Evolutionary conservation across 805 yeast species (phyloP).

Genomic region (Yamadazyma philogaea): DNA sequence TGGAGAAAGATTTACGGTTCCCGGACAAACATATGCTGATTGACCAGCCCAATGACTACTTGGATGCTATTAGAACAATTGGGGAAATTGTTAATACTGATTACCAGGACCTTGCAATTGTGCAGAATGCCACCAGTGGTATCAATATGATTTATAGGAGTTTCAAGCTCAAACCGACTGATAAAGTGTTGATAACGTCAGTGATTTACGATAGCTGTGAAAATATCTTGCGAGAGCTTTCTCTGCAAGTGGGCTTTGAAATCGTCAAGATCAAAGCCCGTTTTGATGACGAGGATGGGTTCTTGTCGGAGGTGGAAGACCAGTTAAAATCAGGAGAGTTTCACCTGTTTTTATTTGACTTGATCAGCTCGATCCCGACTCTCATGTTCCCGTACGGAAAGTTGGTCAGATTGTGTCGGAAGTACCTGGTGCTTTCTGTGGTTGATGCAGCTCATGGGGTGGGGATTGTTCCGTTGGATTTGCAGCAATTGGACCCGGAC

Average conservation of each 20-base stretch:
- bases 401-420: constrained; percentile 43
- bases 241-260: constrained; percentile 26
- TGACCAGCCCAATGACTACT: constrained; percentile 25
- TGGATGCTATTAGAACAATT: constrained; percentile 34
- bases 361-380: constrained; percentile 65
- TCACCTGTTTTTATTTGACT: constrained; percentile 52
- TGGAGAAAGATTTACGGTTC: constrained; percentile 25
- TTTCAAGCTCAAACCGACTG: constrained; percentile 49
- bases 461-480: constrained; percentile 49
- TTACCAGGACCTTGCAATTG: constrained; percentile 48
- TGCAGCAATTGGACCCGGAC: constrained; percentile 50
- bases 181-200: constrained; percentile 46
- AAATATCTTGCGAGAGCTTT: constrained; percentile 47
- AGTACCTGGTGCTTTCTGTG: constrained; percentile 48
- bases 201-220: constrained; percentile 55
- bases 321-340: constrained; percentile 19
- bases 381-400: constrained; percentile 53
- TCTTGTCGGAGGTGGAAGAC: constrained; percentile 23
- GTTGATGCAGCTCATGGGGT: constrained; percentile 74
- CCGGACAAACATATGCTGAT: constrained; percentile 47
- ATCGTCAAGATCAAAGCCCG: constrained; percentile 34
- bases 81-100: constrained; percentile 45
- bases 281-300: constrained; percentile 37
- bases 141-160: constrained; percentile 56
- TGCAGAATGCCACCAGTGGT: constrained; percentile 59